phyloP scores from a whole-genome alignment of 2,329 filamentous ascomycete genomes.

The Colletotrichum theobromicola region DNA sequence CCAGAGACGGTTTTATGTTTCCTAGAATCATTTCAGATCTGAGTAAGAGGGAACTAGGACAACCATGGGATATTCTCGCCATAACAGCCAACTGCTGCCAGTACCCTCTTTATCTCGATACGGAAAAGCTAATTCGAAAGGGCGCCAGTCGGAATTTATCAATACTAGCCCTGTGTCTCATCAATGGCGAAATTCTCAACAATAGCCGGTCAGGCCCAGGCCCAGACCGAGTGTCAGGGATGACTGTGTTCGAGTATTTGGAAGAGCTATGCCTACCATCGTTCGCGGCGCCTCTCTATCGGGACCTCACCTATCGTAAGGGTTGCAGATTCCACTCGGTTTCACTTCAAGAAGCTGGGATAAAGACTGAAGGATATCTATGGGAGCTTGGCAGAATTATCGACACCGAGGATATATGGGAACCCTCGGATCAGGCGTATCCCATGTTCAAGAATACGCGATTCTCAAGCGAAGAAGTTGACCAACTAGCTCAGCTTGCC shows the following conservation, averaged over 20 bases:
- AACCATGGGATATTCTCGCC: neutral
- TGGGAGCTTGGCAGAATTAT: neutral
- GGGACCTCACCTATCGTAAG: neutral
- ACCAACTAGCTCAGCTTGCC: neutral
- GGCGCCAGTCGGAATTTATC: neutral
- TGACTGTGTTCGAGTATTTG: neutral
- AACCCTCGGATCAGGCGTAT: accelerated
- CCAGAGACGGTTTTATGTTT: neutral
- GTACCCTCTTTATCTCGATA: accelerated
- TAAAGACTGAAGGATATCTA: neutral
- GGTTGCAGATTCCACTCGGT: neutral
- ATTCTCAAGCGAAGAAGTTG: neutral
- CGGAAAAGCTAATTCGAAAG: accelerated
- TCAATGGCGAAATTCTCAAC: neutral
- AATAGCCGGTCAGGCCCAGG: accelerated
- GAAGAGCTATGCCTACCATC: neutral
- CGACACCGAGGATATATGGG: accelerated
- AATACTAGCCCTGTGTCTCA: neutral
- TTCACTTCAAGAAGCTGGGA: accelerated
- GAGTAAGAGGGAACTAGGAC: neutral
- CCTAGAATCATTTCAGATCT: neutral
- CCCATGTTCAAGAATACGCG: neutral
- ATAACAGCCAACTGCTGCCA: neutral
- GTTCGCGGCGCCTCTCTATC: neutral
- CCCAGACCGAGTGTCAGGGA: accelerated